Base-by-base conservation (phyloP, 768 basidiomycete species). In the Tulasnella sp. region DNA sequence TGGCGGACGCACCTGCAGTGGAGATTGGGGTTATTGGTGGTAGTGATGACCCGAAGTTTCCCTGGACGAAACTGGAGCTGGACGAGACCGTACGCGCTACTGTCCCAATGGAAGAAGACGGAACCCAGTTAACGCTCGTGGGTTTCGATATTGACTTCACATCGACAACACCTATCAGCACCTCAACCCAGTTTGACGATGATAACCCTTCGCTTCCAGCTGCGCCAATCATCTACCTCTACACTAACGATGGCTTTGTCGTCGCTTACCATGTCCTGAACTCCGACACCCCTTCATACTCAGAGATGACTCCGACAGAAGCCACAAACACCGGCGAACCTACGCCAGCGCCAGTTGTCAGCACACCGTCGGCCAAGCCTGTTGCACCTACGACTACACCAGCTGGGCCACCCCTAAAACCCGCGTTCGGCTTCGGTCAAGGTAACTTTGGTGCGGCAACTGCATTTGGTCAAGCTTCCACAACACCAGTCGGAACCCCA, bases 111-210 rank as follows among this genome's bases (percentile, higher is more conserved):
- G 62, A 41, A 9, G 62, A 63, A 21, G 49, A 63, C n/a, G 61
- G 61, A 3, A 19, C 23, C 42, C 63, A 47, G 26, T 23, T 51
- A 11, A 53, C 50, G 19, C 38, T 56, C 30, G 29, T 63, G 11
- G 62, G 62, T 4, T 26, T 63, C 21, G 62, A 62, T 21, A 23
- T 63, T 24, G 62, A 63, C 27, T 45, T 63, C 23, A 63, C 62
- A 11, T 52, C 61, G 9, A 63, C 44, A 3, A 49, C 24, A 3
- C 42, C 61, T 19, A 58, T 63, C 42, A 62, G 19, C 29, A 19
- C 51, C 13, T 23, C 60, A 13, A 27, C 62, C 19, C 29, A 30
- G 30, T 52, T 27, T 30, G 51, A 43, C 42, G 62, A 63, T 27
- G 62, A 63, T 11, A 63, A 30, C 7, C 62, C 62, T 21, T 11